Evolutionary conservation across 768 basidiomycete species (phyloP).

Genomic region (Leccinum aurantiacum): DNA sequence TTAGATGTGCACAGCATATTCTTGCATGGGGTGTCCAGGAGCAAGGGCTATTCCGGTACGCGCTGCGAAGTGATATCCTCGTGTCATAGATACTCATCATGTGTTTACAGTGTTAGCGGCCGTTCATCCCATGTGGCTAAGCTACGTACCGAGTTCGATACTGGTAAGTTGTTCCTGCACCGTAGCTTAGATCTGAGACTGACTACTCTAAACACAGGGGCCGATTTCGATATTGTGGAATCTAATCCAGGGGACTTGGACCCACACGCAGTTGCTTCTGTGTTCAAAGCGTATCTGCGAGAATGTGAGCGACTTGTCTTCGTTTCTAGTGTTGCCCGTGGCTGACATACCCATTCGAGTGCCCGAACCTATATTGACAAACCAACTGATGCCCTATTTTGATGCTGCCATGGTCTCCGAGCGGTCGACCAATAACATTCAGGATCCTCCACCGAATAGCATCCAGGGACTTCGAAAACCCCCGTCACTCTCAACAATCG

Average conservation of each 20-base stretch:
- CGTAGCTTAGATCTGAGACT: not conserved
- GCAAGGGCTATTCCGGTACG: slow-evolving; percentile 83
- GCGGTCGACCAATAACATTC: slow-evolving; percentile 32
- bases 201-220: slow-evolving; percentile 47
- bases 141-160: slow-evolving; percentile 79
- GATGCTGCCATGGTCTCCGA: slow-evolving; percentile 72
- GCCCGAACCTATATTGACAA: slow-evolving; percentile 83
- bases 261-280: slow-evolving; percentile 89
- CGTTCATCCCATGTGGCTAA: slow-evolving; percentile 77
- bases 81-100: slow-evolving; percentile 7
- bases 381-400: slow-evolving; percentile 67
- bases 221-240: slow-evolving; percentile 80
- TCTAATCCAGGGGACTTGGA: slow-evolving; percentile 86
- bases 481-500: slow-evolving; percentile 76
- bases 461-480: slow-evolving; percentile 61
- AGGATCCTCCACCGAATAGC: slow-evolving; percentile 36
- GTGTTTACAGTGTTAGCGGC: slow-evolving; percentile 65
- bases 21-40: slow-evolving; percentile 82
- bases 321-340: not conserved
- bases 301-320: slow-evolving; percentile 64
- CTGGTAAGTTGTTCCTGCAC: slow-evolving; percentile 44
- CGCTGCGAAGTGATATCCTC: slow-evolving; percentile 7
- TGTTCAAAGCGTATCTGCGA: slow-evolving; percentile 91
- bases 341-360: slow-evolving; percentile 48
- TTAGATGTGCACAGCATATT: slow-evolving; percentile 81